Base-by-base conservation (phyloP, 768 basidiomycete species). In the Exidia glandulosa region DNA sequence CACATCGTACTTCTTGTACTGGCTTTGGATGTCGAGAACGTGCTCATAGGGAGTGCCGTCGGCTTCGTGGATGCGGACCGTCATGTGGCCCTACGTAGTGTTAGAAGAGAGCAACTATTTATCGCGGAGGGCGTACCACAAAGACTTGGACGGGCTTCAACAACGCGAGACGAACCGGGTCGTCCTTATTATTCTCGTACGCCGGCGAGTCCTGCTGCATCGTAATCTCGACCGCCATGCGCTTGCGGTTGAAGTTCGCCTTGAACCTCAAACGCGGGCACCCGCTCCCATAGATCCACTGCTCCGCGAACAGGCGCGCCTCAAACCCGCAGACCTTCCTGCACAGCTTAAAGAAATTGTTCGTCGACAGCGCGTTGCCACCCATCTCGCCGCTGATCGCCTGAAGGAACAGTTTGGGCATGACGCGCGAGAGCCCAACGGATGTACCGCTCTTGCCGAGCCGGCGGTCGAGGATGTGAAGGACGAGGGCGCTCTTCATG, bases 21-120 rank as follows among this genome's bases (percentile, higher is more conserved):
- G 73, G 29, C 81, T 83, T 41, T 86, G 85, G 61, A 98, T 91
- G 69, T 96, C 93, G 45, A 99, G 78, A 27, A 99, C 92, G 69
- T 99, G 96, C 70, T 99, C 96, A 69, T 97, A 98, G 1, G 96
- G 95, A 36, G 96, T 98, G 2, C 95, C 96, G 69, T 99, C 96
- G 1, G 95, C 96, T 77, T 99, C 96, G 68, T 98, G 95, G 57
- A 98, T 96, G 32, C 96, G 90, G 61, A 99, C 88, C 30, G 96
- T 98, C 88, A 99, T 92, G 78, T 94, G 91, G 19, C 96, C 96
- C 85, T 93, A 59, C 23, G 34, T 13, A 34, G n/a, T n/a, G 9
- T 16, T 9, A 27, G 54, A 52, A 61, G 14, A 47, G 45, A 60
- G 16, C 12, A 29, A 27, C 2, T 57, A 31, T 16, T 59, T 59